Base-by-base conservation (phyloP, 768 basidiomycete genomes). In the Lentinula boryana region DNA sequence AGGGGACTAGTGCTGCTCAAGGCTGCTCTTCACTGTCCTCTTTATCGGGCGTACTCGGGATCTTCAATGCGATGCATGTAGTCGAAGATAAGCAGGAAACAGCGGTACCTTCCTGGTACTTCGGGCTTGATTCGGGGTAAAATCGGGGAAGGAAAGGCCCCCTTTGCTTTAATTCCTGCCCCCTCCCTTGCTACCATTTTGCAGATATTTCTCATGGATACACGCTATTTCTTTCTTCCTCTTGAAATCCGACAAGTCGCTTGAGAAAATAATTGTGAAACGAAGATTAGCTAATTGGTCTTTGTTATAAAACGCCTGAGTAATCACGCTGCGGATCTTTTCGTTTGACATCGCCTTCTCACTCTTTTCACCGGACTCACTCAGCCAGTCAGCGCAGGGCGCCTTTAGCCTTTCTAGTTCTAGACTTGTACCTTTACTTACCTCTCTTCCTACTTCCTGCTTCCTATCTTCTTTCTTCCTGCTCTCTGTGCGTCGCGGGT, bases 331-430 rank as follows among this genome's bases (percentile, higher is more conserved):
- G 12, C 23, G 36, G 23, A 27, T 56, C 55, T 40, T 32, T 56
- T 56, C n/a, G 51, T 33, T 23, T 52, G 33, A 35, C 50, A 31
- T 52, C 50, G 46, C 50, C 50, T 54, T 54, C 53, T 32, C 53
- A 54, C 53, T 54, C 53, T 54, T 54, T 32, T 54, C 33, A 54
- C 35, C 18, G 56, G 21, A 27, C 32, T 57, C 40, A 43, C 38
- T 43, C 46, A 33, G 27, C 27, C 21, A 33, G 57, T 58, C 57
- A 58, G 57, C 57, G 57, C 57, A 48, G 57, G 46, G 57, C 57
- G 48, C 48, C 32, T 58, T 58, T 21, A 56, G 10, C 41, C 21
- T 27, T 12, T 46, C 41, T 57, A 27, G 31, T 43, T 23, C 44
- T 32, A 43, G 18, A 21, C 32, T 32, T 49, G 43, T 58, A 18